A percentile compares a stretch with the other conserved stretches of the same genome.
phyloP scores from a whole-genome alignment of 108 stramenopile species.

The Cyclostephanos invisitatus region DNA sequence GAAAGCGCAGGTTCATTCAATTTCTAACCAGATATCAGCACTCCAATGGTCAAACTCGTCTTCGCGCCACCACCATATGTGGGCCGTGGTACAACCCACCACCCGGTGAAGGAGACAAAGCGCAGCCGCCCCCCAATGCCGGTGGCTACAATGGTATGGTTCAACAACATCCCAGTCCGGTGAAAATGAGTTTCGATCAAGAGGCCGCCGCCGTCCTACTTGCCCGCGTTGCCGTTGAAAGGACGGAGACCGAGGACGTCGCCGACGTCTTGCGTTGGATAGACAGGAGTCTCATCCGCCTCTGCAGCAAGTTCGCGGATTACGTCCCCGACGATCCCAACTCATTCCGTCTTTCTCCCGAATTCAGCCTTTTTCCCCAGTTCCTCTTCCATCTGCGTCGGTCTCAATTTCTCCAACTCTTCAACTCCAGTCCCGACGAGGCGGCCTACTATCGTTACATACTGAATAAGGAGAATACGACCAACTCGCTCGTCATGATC shows the following conservation, averaged over 20 bases:
- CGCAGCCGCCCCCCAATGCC: slow-evolving; percentile 46
- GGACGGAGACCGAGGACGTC: slow-evolving; percentile 94
- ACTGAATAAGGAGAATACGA: slow-evolving; percentile 87
- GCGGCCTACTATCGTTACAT: slow-evolving; percentile 95
- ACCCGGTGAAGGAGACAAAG: slow-evolving; percentile 43
- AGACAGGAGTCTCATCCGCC: slow-evolving; percentile 95
- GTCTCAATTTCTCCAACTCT: slow-evolving; percentile 95
- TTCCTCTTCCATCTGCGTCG: slow-evolving; percentile 96
- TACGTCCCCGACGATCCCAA: slow-evolving; percentile 94
- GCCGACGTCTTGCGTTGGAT: slow-evolving; percentile 98
- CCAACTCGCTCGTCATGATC: slow-evolving; percentile 98
- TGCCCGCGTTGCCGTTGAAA: slow-evolving; percentile 93
- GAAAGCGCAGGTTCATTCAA: slow-evolving; percentile 91
- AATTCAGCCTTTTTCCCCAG: slow-evolving; percentile 98
- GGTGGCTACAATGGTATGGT: slow-evolving; percentile 45
- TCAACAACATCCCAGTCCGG: slow-evolving; percentile 52
- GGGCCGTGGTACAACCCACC: slow-evolving; percentile 93
- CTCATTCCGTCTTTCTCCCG: slow-evolving; percentile 89
- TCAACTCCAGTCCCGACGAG: slow-evolving; percentile 99
- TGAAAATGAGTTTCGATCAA: slow-evolving; percentile 95
- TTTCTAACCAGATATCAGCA: slow-evolving; percentile 99
- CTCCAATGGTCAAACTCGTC: slow-evolving; percentile 83
- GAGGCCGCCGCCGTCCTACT: slow-evolving; percentile 98
- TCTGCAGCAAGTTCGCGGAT: slow-evolving; percentile 97
- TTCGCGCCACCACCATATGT: slow-evolving; percentile 95